Conservation (phyloP, 371 early-diverging fungal species). For the Nematocida sp. region DNA sequence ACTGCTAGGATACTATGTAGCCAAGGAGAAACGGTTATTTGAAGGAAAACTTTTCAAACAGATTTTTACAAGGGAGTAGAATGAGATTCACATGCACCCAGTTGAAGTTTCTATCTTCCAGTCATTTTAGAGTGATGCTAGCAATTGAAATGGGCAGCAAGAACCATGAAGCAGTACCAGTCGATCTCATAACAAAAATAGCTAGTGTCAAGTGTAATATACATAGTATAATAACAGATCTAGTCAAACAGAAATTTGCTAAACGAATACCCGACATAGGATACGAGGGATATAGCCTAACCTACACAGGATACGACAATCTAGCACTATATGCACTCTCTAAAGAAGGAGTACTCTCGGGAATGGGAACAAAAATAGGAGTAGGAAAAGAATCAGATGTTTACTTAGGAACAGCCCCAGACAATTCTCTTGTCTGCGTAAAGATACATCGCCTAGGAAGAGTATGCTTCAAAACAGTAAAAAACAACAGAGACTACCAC, state of each 20-base stretch:
- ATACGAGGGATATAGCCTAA: conserved; percentile 76
- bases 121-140: conserved; percentile 56
- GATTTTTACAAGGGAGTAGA: no score
- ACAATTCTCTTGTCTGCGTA: conserved; percentile 50
- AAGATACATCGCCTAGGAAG: conserved; percentile 75
- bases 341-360: conserved; percentile 72
- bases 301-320: conserved; percentile 97
- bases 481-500: conserved; percentile 86
- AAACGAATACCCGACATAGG: conserved; percentile 22
- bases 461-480: conserved; percentile 89
- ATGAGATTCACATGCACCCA: conserved; percentile 55
- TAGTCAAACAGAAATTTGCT: conserved; percentile 56
- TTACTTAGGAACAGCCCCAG: conserved; percentile 52
- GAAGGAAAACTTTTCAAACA: conserved; percentile 38
- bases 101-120: conserved; percentile 53
- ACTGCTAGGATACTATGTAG: conserved; percentile 9
- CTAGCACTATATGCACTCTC: conserved; percentile 84
- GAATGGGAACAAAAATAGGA: conserved; percentile 95
- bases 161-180: conserved; percentile 46
- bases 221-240: conserved; percentile 49
- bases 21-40: conserved; percentile 19
- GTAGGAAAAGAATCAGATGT: conserved; percentile 90
- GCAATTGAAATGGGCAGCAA: conserved; percentile 54
- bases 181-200: conserved; percentile 48
- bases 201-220: conserved; percentile 52